phyloP scores from a whole-genome alignment of 805 yeast species.

The Jamesozyma gamospora region DNA sequence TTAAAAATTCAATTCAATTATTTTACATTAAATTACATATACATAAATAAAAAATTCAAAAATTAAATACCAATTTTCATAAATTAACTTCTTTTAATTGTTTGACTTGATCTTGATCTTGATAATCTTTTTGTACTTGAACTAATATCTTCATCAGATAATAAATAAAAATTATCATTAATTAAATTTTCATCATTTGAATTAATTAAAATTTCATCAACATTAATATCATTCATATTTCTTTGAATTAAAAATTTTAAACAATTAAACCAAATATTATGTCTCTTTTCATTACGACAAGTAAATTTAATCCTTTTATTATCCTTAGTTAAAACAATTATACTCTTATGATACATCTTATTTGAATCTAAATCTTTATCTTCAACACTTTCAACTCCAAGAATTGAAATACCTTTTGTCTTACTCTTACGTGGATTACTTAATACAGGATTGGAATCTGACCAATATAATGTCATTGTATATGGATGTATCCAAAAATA shows the following conservation, averaged over 20 bases:
- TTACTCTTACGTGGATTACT: conserved; percentile 55
- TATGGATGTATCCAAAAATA: conserved; percentile 97
- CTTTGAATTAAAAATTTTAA: conserved; percentile 63
- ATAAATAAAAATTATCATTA: conserved; percentile 23
- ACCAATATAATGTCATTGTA: conserved; percentile 85
- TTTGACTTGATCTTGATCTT: conserved; percentile 8
- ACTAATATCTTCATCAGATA: conserved; percentile 16
- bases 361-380: conserved; percentile 85
- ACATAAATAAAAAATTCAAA: too few species aligned
- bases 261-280: conserved; percentile 85
- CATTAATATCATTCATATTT: conserved; percentile 46
- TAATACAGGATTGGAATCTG: conserved; percentile 65
- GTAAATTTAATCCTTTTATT: conserved; percentile 67
- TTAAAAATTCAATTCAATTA: too few species aligned
- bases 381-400: conserved; percentile 66
- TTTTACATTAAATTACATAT: too few species aligned
- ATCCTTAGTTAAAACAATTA: conserved; percentile 61
- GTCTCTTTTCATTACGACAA: conserved; percentile 79
- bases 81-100: conserved; percentile 3
- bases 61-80: too few species aligned
- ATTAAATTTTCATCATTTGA: conserved; percentile 27
- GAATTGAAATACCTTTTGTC: conserved; percentile 72
- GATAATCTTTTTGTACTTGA: conserved; percentile 12
- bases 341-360: conserved; percentile 78
- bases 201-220: conserved; percentile 36